Base-by-base conservation (phyloP, 208 protist species). In the Crithidia mellificae region DNA sequence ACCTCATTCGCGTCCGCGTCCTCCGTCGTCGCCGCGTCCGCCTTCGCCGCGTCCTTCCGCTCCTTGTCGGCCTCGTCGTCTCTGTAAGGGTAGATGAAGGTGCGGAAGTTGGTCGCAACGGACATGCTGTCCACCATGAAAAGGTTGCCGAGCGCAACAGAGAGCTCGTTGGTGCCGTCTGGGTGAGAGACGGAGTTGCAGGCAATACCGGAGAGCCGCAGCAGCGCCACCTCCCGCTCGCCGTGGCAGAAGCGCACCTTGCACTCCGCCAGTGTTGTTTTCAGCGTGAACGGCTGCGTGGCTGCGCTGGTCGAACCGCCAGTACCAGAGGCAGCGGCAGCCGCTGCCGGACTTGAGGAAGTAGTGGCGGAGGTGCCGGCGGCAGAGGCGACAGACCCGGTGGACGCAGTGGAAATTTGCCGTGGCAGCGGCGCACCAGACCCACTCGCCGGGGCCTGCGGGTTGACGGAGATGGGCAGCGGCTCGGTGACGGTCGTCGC, bases 51-150 rank as follows among this genome's bases (percentile, higher is more conserved):
- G 1, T n/a, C 27, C 7, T 5, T 20, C 52, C 5, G 19, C 49
- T 27, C 20, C 34, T 68, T 55, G 20, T 63, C 67, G 27, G 15
- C 49, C 34, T 84, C 69, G 9, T 57, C 62, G 43, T 83, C 81
- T 39, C 64, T 55, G 63, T 74, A 78, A 12, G 81, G 75, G 34
- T 72, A 46, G 34, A 91, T 68, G 53, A 94, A 72, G 24, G 82
- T 75, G 47, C 70, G 62, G 63, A 83, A 83, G 39, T 75, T 70
- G 12, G 81, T 86, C 20, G 75, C 27, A 9, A 50, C 20, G 12
- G 75, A 79, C 43, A 66, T 62, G 29, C 52, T 41, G 75, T 94
- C 85, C 19, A 72, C 59, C 62, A 94, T 77, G 51, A 71, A 76
- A n/a, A 90, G 43, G 47, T 68, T 78, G 15, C 65, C 83, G 27